phyloP scores from a whole-genome alignment of 2,329 filamentous ascomycete species.

The Penicillium sp. region DNA sequence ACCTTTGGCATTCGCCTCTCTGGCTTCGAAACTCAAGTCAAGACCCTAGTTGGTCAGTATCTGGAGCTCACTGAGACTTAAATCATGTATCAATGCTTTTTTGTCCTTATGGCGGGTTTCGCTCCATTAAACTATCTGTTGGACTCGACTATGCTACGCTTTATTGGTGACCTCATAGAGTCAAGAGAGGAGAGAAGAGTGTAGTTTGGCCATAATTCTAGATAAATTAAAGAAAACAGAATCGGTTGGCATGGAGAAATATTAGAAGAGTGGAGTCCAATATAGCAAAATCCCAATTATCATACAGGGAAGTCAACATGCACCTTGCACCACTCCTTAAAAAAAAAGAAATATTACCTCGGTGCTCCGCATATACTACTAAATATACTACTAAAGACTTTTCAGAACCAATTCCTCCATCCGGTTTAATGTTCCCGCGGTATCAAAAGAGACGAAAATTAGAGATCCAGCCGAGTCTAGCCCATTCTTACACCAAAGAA shows the following conservation, averaged over 20 bases:
- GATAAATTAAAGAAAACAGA: background rate
- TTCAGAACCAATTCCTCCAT: background rate
- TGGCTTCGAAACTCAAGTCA: too few relatives aligned
- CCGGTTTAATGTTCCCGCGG: background rate
- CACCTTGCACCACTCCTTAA: background rate
- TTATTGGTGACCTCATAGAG: too few relatives aligned
- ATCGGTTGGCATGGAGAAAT: background rate
- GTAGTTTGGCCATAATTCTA: too few relatives aligned
- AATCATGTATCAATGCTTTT: too few relatives aligned
- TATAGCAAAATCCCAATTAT: background rate
- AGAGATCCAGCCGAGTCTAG: background rate
- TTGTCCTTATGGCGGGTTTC: too few relatives aligned
- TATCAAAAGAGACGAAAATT: background rate
- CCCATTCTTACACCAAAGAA: background rate
- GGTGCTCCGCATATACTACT: background rate
- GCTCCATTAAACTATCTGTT: too few relatives aligned
- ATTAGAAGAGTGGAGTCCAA: constrained; percentile 3
- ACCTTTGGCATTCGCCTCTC: too few relatives aligned
- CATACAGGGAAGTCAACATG: background rate
- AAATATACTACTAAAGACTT: background rate
- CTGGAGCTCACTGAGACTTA: too few relatives aligned
- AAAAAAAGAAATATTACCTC: background rate
- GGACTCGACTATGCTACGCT: too few relatives aligned
- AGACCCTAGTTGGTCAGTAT: too few relatives aligned
- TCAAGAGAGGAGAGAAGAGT: too few relatives aligned